Conservation (phyloP, 169 alveolate species). For the Babesia ovata region DNA sequence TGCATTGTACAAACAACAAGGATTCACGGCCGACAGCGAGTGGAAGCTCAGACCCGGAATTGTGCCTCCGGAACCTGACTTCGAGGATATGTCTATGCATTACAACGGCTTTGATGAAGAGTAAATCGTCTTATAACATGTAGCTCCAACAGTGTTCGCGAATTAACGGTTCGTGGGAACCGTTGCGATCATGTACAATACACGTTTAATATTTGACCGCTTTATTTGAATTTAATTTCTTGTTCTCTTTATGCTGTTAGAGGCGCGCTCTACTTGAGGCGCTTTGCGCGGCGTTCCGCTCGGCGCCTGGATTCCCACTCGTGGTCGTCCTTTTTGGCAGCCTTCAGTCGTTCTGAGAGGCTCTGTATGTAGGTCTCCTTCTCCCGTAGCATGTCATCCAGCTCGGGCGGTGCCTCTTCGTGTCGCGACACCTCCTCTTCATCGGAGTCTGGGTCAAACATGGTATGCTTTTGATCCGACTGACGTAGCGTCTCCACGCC, state of each 20-base stretch:
- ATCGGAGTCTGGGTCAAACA: slow-evolving; percentile 56
- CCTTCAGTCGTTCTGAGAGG: slow-evolving; percentile 16
- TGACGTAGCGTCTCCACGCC: slow-evolving; percentile 57
- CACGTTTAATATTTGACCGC: too few relatives aligned
- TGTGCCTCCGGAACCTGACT: slow-evolving; percentile 58
- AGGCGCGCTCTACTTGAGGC: slow-evolving; percentile 10
- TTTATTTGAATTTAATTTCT: background rate
- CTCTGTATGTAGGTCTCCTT: slow-evolving; percentile 29
- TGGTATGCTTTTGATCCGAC: slow-evolving; percentile 54
- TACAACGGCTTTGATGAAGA: slow-evolving; percentile 11
- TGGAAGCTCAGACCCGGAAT: slow-evolving; percentile 69
- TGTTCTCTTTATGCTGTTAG: background rate
- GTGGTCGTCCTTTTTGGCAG: slow-evolving; percentile 16
- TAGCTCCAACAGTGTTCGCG: too few relatives aligned
- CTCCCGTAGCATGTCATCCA: slow-evolving; percentile 6
- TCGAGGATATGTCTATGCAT: background rate
- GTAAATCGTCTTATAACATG: background rate
- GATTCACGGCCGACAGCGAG: slow-evolving; percentile 43
- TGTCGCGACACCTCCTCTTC: slow-evolving; percentile 27
- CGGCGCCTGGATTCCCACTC: slow-evolving; percentile 49
- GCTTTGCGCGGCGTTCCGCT: slow-evolving; percentile 25
- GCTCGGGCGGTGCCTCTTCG: slow-evolving; percentile 11
- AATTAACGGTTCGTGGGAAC: too few relatives aligned
- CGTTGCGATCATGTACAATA: too few relatives aligned
- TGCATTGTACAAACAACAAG: slow-evolving; percentile 54